These are phyloP conservation scores for Diaporthe ilicicola DNA, from an alignment of 2,329 filamentous ascomycete genomes.

Conservation along the genomic window DNA sequence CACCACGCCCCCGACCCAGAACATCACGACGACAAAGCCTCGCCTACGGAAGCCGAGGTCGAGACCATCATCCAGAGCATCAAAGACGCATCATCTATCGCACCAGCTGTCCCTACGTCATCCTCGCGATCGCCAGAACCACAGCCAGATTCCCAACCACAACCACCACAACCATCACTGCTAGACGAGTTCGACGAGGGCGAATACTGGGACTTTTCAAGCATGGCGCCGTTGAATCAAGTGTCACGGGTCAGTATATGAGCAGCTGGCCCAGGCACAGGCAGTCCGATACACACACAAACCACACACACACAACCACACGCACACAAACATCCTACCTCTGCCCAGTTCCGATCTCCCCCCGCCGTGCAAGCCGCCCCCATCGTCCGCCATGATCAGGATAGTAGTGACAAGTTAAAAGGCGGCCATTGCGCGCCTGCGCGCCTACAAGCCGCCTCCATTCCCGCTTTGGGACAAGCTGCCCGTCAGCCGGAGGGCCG, in stretches of 20 bases:
- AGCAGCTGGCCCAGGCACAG: background rate
- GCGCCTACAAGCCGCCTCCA: conserved; percentile 67
- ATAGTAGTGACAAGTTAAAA: conserved; percentile 47
- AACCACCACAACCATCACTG: conserved; percentile 14
- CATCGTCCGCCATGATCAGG: conserved; percentile 25
- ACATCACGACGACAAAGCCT: conserved; percentile 12
- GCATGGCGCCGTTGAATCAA: conserved; percentile 65
- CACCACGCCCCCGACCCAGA: conserved; percentile 1
- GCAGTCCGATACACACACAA: background rate
- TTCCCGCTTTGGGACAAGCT: conserved; percentile 70
- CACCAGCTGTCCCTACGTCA: conserved; percentile 27
- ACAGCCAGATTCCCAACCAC: background rate
- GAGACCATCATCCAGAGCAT: conserved; percentile 37
- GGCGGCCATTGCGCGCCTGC: conserved; percentile 68
- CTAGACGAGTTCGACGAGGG: conserved; percentile 42
- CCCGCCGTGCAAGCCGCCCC: conserved; percentile 30
- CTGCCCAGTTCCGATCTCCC: background rate
- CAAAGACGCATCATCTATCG: conserved; percentile 33
- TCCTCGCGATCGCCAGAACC: background rate
- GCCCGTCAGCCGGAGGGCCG: conserved; percentile 75
- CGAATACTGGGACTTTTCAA: conserved; percentile 66
- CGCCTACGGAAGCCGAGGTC: conserved; percentile 32
- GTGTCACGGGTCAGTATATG: conserved; percentile 60
- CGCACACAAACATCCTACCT: background rate
- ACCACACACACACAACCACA: background rate